These are phyloP conservation scores for Williopsis jadinii DNA, from an alignment of 1,139 yeast genomes.

Conservation along the genomic window DNA sequence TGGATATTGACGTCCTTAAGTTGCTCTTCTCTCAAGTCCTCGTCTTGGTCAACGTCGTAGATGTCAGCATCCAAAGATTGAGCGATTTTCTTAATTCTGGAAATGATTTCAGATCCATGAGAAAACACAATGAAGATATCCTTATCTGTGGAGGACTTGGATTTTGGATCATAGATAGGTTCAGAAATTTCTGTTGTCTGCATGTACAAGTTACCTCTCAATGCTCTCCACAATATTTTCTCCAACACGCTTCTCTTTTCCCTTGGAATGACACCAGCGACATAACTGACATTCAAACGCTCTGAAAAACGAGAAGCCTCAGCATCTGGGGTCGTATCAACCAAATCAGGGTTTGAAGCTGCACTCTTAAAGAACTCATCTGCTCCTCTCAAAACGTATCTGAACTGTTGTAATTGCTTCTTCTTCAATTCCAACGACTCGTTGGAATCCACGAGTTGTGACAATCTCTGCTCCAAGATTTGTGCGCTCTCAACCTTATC, in stretches of 20 bases:
- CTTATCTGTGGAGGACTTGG: conserved; percentile 47
- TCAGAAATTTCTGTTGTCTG: conserved; percentile 62
- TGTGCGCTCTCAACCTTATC: conserved; percentile 64
- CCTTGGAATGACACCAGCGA: conserved; percentile 79
- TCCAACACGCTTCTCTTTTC: conserved; percentile 66
- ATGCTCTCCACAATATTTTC: conserved; percentile 85
- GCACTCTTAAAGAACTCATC: conserved; percentile 30
- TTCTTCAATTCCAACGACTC: conserved; percentile 47
- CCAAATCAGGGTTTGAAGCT: conserved; percentile 32
- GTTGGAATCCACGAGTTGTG: conserved; percentile 49
- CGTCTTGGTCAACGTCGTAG: conserved; percentile 58
- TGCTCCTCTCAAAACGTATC: conserved; percentile 55
- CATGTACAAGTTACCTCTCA: conserved; percentile 84
- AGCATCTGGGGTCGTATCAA: conserved; percentile 9
- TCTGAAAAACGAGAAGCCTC: conserved; percentile 22
- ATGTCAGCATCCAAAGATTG: conserved; percentile 79
- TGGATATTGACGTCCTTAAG: conserved; percentile 51
- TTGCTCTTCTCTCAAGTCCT: conserved; percentile 50
- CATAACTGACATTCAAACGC: conserved; percentile 44
- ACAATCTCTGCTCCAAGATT: conserved; percentile 49
- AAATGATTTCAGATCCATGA: conserved; percentile 71
- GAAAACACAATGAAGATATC: conserved; percentile 80
- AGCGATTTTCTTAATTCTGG: conserved; percentile 66
- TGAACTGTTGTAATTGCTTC: conserved; percentile 52
- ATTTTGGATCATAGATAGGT: conserved; percentile 43